phyloP scores from a whole-genome alignment of 2,329 filamentous ascomycete genomes.

The Cytospora chrysosperma region DNA sequence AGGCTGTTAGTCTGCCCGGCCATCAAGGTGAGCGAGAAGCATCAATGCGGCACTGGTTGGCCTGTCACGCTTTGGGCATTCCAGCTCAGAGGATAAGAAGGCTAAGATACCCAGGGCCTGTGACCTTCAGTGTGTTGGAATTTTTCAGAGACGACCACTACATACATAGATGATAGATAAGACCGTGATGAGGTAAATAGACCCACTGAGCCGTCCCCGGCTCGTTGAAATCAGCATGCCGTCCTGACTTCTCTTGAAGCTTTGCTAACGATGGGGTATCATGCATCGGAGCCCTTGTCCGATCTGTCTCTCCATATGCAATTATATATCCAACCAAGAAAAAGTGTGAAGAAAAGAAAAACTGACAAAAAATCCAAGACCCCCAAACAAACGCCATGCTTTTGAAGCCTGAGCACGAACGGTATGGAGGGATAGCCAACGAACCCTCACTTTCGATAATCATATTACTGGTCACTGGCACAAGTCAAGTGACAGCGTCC shows the following conservation, averaged over 20 bases:
- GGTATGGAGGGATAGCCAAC: background rate
- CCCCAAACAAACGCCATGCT: background rate
- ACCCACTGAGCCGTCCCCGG: background rate
- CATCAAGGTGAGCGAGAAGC: background rate
- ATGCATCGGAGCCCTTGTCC: constrained; percentile 1
- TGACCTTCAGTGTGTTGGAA: background rate
- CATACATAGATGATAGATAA: background rate
- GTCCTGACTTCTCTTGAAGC: background rate
- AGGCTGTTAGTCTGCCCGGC: background rate
- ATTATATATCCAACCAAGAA: background rate
- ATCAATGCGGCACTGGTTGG: background rate
- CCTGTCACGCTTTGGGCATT: background rate
- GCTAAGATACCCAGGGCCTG: background rate
- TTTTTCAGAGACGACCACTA: background rate
- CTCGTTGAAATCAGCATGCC: background rate
- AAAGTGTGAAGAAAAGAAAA: too few species aligned
- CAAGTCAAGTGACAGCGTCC: too few species aligned
- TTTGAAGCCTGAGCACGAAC: background rate
- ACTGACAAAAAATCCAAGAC: background rate
- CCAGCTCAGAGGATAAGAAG: background rate
- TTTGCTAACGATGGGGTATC: constrained; percentile 16
- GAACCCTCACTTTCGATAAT: background rate
- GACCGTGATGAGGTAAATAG: background rate
- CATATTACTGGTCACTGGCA: background rate
- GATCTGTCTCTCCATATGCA: background rate